Evolutionary conservation across 75 land plant species (phyloP).

Genomic region (Pinus taeda): DNA sequence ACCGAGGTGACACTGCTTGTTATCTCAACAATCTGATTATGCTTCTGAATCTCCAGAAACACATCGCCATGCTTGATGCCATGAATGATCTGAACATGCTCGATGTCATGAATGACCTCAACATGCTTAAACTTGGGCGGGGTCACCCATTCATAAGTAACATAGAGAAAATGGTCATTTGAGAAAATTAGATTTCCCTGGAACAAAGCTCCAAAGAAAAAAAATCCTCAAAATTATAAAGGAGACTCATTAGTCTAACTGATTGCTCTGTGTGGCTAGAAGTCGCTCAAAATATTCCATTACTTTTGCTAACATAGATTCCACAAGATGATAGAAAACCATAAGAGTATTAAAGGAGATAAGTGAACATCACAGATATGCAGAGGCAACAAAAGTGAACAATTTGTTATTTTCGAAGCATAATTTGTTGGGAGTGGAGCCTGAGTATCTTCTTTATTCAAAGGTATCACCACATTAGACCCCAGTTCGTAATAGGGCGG

Average conservation of each 20-base stretch:
- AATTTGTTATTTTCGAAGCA: background rate
- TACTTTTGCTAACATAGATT: conserved; percentile 40
- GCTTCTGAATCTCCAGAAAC: too few relatives aligned
- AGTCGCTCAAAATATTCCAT: conserved; percentile 37
- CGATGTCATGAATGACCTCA: too few relatives aligned
- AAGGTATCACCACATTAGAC: too few relatives aligned
- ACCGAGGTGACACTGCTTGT: too few relatives aligned
- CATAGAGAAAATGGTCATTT: background rate
- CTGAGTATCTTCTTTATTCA: too few relatives aligned
- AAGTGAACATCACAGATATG: background rate
- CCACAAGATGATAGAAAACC: conserved; percentile 41
- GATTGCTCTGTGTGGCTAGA: conserved; percentile 31
- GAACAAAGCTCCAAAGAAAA: background rate
- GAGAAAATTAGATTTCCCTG: too few relatives aligned
- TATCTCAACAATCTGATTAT: too few relatives aligned
- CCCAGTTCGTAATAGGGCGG: too few relatives aligned
- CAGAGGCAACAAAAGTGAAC: background rate
- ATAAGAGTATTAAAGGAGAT: background rate
- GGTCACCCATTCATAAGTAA: too few relatives aligned
- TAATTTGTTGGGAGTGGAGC: background rate
- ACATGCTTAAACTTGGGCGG: too few relatives aligned
- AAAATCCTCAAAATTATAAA: background rate
- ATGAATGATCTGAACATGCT: too few relatives aligned
- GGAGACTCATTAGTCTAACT: conserved; percentile 30
- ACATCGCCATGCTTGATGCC: too few relatives aligned